Conservation (phyloP, 306 rosid species). For the Cucurbita pepo region DNA sequence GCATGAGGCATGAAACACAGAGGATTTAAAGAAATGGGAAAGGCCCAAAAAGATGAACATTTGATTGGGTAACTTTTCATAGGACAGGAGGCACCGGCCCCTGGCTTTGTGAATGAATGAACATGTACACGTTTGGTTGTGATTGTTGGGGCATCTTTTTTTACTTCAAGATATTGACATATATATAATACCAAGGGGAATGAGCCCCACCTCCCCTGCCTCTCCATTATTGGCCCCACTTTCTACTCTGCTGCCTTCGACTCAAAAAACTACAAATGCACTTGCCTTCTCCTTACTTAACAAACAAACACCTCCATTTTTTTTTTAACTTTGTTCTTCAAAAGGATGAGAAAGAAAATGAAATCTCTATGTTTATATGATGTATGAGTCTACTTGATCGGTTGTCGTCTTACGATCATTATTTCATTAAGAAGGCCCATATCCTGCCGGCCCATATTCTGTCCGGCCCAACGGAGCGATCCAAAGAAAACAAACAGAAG, state of each 20-base stretch:
- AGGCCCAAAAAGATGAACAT: background rate
- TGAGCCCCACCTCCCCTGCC: background rate
- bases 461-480: background rate
- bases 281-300: background rate
- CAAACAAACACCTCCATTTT: background rate
- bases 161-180: background rate
- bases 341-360: too few species aligned
- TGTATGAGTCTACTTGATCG: too few species aligned
- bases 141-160: background rate
- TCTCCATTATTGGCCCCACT: background rate
- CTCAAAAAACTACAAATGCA: background rate
- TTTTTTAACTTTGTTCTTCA: background rate
- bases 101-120: background rate
- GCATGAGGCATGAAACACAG: too few species aligned
- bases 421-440: background rate
- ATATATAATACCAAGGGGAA: background rate
- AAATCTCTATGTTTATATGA: too few species aligned
- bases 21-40: too few species aligned
- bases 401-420: too few species aligned
- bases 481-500: background rate
- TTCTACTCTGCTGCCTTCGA: background rate
- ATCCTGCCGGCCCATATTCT: background rate
- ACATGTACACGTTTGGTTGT: background rate
- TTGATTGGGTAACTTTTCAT: background rate
- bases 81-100: background rate